Evolutionary conservation across 2,329 filamentous ascomycete species (phyloP), one percentile per base, ranked within the genome.

Genomic region (Venturia oleaginea): DNA sequence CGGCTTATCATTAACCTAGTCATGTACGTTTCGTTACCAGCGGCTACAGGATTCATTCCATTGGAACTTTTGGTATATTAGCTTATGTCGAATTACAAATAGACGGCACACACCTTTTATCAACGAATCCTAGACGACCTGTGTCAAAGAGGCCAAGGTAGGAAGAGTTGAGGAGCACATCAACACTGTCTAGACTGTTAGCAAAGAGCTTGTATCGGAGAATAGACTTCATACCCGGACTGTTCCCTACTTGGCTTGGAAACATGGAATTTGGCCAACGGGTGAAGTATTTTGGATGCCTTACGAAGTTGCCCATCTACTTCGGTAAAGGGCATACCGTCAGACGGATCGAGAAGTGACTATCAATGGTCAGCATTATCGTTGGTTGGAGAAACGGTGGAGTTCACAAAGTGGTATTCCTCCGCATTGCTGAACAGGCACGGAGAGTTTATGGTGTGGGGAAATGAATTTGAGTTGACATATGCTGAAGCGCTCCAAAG

Each of bases 261-360:
- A 30, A 64, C 3, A 4, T 42, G 24, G 17, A 38, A 64, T 30
- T 59, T 13, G 19, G 62, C 48, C 32, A 64, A 38, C 2, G 37
- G 13, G 8, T 55, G 11, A 34, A 59, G 1, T 27, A 42, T 27
- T 8, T 30, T 32, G 19, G 19, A 37, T 40, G 4, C 13, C 32
- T 64, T 64, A 15, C 37, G 46, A 11, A 64, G 30, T 30, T 40
- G 32, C 15, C 62, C 62, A 24, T 64, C 62, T 27, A 64, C 19
- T 8, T 64, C 30, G 13, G 30, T 59, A 15, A 64, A 59, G 5
- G 62, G 62, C 32, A 64, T 59, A 27, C 62, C 62, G 27, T 64
- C 62, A 11, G 13, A 27, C 13, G 62, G 62, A 30, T 64, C 62
- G 37, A 64, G 62, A 27, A 62, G 51, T 0, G 59, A 46, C 59